Evolutionary conservation across 192 early-diverging fungal genomes (phyloP).

Genomic region (Fimicolochytrium jonesii): DNA sequence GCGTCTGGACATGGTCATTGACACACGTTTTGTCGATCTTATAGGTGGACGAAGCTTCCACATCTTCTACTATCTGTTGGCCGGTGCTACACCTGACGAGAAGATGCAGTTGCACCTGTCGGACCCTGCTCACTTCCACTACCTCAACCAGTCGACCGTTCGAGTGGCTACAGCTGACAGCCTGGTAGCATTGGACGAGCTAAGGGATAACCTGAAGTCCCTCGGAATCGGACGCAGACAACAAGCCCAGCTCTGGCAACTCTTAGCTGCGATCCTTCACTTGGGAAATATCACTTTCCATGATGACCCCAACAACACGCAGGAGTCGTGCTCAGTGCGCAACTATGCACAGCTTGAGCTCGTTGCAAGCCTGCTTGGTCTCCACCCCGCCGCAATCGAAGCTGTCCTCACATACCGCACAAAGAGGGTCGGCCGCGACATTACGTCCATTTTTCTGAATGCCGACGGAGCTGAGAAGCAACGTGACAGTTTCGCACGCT

Average conservation of each 20-base stretch:
- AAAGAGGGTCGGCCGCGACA: constrained; percentile 69
- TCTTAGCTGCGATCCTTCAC: constrained; percentile 85
- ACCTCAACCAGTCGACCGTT: constrained; percentile 33
- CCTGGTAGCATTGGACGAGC: constrained; percentile 16
- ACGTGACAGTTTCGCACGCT: constrained; percentile 74
- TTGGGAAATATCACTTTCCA: constrained; percentile 89
- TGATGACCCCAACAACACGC: constrained; percentile 38
- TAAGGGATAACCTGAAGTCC: constrained; percentile 40
- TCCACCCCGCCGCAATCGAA: constrained; percentile 61
- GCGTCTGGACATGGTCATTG: not conserved
- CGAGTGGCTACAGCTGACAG: not conserved
- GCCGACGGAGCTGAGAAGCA: constrained; percentile 67
- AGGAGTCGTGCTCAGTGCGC: constrained; percentile 69
- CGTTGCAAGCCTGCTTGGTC: constrained; percentile 76
- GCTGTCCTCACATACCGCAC: constrained; percentile 72
- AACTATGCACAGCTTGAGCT: constrained; percentile 71
- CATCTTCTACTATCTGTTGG: constrained; percentile 84
- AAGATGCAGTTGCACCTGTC: constrained; percentile 66
- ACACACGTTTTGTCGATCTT: not conserved
- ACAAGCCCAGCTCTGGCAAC: constrained; percentile 72
- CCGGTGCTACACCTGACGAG: constrained; percentile 73
- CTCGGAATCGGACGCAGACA: constrained; percentile 53
- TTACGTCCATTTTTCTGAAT: constrained; percentile 82
- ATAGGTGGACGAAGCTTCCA: constrained; percentile 85
- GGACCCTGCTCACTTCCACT: constrained; percentile 57